Evolutionary conservation across 176 grass and related monocot species (phyloP).

Genomic region (Lolium multiflorum): DNA sequence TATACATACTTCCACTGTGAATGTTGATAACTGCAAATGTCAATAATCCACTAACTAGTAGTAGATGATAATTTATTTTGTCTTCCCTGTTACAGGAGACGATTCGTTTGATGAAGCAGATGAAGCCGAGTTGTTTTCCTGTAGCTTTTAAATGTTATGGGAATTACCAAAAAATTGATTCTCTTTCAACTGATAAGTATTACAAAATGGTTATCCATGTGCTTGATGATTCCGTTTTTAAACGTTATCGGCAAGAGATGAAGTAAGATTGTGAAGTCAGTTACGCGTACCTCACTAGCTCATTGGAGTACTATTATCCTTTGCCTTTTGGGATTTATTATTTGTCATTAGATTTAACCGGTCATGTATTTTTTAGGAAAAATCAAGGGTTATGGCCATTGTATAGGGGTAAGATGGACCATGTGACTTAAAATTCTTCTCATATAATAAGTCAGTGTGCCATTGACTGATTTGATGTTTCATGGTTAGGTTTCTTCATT

Average conservation of each 20-base stretch:
- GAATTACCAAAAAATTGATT: conserved; percentile 73
- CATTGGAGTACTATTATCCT: conserved; percentile 22
- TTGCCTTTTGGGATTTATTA: conserved; percentile 19
- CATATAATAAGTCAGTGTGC: not conserved
- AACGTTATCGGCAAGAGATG: conserved; percentile 90
- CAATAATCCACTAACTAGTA: not conserved
- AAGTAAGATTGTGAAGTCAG: conserved; percentile 57
- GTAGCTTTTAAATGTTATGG: conserved; percentile 70
- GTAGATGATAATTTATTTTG: conserved; percentile 33
- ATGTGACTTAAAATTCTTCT: conserved; percentile 8
- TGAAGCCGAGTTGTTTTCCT: conserved; percentile 65
- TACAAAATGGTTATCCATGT: conserved; percentile 99
- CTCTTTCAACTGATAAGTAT: conserved; percentile 69
- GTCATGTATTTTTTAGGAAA: conserved; percentile 58
- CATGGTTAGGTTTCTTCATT: conserved; percentile 86
- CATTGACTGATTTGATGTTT: conserved; percentile 40
- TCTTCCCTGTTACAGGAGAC: conserved; percentile 69
- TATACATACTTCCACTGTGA: not conserved
- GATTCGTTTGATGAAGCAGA: conserved; percentile 79
- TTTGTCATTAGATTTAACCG: conserved; percentile 7
- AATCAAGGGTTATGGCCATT: conserved; percentile 93
- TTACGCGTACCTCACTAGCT: conserved; percentile 10
- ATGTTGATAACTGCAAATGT: not conserved
- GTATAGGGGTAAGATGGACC: conserved; percentile 75
- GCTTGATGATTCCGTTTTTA: conserved; percentile 72